A percentile compares a stretch with the other conserved stretches of the same genome.
Evolutionary conservation across 2,329 filamentous ascomycete species (phyloP).

Genomic region (Colletotrichum eleusines): DNA sequence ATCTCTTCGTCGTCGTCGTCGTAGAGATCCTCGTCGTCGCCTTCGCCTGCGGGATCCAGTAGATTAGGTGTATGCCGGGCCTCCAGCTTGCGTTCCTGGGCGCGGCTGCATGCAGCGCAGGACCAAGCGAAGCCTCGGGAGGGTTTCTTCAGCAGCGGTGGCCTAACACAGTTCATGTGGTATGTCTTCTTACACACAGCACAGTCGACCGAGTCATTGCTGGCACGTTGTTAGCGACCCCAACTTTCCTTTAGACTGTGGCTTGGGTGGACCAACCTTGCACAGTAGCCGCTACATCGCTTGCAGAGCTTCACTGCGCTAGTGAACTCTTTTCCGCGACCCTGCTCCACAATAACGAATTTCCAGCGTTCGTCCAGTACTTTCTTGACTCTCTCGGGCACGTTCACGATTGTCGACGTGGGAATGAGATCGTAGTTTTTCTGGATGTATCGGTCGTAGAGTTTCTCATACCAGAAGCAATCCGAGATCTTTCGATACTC

Average conservation of each 20-base stretch:
- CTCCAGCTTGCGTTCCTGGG: slow-evolving; percentile 93
- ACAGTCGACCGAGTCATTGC: slow-evolving; percentile 95
- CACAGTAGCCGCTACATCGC: slow-evolving; percentile 90
- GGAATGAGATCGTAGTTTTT: slow-evolving; percentile 98
- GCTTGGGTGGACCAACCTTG: slow-evolving; percentile 71
- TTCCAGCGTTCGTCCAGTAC: slow-evolving; percentile 97
- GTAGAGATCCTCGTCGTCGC: slow-evolving; percentile 71
- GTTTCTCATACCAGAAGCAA: slow-evolving; percentile 96
- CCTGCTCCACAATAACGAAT: slow-evolving; percentile 93
- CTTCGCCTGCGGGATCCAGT: slow-evolving; percentile 74
- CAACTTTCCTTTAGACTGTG: slow-evolving; percentile 27
- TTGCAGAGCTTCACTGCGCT: slow-evolving; percentile 97
- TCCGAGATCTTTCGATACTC: slow-evolving; percentile 87
- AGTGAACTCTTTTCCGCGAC: slow-evolving; percentile 93
- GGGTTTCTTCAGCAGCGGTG: slow-evolving; percentile 92
- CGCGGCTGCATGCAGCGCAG: slow-evolving; percentile 93
- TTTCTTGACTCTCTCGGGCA: slow-evolving; percentile 93
- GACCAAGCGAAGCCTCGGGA: slow-evolving; percentile 98
- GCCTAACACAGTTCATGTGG: slow-evolving; percentile 97
- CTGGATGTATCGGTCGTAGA: slow-evolving; percentile 98
- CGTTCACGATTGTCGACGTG: slow-evolving; percentile 92
- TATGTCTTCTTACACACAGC: slow-evolving; percentile 95
- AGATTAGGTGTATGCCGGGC: slow-evolving; percentile 86
- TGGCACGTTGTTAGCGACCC: slow-evolving; percentile 51
- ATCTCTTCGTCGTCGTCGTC: slow-evolving; percentile 80